phyloP scores from a whole-genome alignment of 306 rosid species.

The Hippophae gyantsensis region DNA sequence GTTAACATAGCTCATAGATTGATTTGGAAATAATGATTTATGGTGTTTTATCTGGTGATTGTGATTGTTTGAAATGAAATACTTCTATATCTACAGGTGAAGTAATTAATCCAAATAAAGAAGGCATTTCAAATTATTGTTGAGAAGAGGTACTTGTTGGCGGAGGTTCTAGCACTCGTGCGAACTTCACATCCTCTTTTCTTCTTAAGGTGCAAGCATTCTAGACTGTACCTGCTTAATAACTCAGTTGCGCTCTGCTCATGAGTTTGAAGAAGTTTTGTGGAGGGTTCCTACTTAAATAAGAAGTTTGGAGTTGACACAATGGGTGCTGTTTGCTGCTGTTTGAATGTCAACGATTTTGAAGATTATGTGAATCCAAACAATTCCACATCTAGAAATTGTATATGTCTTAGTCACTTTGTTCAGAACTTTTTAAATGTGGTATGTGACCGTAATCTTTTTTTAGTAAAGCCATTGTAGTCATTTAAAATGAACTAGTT shows the following conservation, averaged over 20 bases:
- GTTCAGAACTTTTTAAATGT: conserved; percentile 53
- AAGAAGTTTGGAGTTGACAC: conserved; percentile 34
- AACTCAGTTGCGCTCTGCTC: conserved; percentile 14
- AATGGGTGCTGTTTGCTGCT: conserved; percentile 96
- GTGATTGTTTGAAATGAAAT: conserved; percentile 12
- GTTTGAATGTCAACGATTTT: conserved; percentile 51
- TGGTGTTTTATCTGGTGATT: conserved; percentile 8
- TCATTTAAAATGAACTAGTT: not conserved
- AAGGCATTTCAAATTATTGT: conserved; percentile 18
- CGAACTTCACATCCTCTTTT: conserved; percentile 72
- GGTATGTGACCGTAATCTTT: conserved; percentile 34
- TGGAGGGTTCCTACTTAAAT: conserved; percentile 21
- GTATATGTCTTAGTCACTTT: conserved; percentile 69
- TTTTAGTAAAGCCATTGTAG: too few species aligned
- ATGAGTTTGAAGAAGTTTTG: conserved; percentile 24
- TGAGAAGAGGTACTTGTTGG: conserved; percentile 51
- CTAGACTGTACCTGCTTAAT: conserved; percentile 20
- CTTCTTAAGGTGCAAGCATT: conserved; percentile 17
- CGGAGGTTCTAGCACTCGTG: conserved; percentile 64
- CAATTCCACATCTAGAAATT: conserved; percentile 63
- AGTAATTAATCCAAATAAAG: conserved; percentile 12
- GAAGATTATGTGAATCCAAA: conserved; percentile 87
- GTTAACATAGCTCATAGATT: conserved; percentile 16
- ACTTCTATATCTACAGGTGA: conserved; percentile 43
- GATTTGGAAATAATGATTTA: conserved; percentile 9